Evolutionary conservation across 768 basidiomycete genomes (phyloP).

Genomic region (Suillus tomentosus): DNA sequence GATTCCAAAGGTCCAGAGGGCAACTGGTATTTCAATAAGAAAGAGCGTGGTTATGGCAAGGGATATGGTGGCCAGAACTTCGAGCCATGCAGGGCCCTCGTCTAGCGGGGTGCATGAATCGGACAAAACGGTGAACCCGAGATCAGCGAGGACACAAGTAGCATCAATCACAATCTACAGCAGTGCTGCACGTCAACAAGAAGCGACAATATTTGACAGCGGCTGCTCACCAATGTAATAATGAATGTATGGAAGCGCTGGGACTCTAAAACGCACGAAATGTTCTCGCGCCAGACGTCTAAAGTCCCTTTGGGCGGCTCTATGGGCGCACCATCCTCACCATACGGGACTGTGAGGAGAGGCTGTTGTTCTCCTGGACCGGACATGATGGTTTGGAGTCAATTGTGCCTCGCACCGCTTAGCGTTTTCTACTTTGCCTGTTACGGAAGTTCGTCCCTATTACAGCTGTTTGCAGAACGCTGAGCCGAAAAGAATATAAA

Average conservation of each 20-base stretch:
- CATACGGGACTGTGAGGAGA: slow-evolving; percentile 39
- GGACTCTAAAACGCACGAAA: slow-evolving; percentile 55
- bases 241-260: slow-evolving; percentile 54
- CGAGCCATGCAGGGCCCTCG: slow-evolving; percentile 61
- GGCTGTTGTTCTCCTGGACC: slow-evolving; percentile 49
- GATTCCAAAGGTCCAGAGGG: slow-evolving; percentile 66
- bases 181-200: slow-evolving; percentile 13
- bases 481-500: too few species aligned
- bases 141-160: slow-evolving; percentile 68
- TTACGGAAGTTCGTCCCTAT: slow-evolving; percentile 1
- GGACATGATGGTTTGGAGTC: slow-evolving; percentile 30
- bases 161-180: slow-evolving; percentile 64
- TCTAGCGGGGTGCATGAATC: slow-evolving; percentile 47
- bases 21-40: slow-evolving; percentile 74
- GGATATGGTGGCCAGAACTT: slow-evolving; percentile 61
- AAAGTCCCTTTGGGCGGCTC: slow-evolving; percentile 13
- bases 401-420: background rate
- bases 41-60: slow-evolving; percentile 71
- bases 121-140: slow-evolving; percentile 66
- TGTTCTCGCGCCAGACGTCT: slow-evolving; percentile 32
- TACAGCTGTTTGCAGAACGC: too few species aligned
- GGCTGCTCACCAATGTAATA: slow-evolving; percentile 53
- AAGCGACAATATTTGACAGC: slow-evolving; percentile 21
- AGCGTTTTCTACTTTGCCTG: slow-evolving; percentile 3
- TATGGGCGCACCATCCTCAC: slow-evolving; percentile 16